phyloP scores from a whole-genome alignment of 225 moss, liverwort and hornwort species.

The Bryum argenteum region DNA sequence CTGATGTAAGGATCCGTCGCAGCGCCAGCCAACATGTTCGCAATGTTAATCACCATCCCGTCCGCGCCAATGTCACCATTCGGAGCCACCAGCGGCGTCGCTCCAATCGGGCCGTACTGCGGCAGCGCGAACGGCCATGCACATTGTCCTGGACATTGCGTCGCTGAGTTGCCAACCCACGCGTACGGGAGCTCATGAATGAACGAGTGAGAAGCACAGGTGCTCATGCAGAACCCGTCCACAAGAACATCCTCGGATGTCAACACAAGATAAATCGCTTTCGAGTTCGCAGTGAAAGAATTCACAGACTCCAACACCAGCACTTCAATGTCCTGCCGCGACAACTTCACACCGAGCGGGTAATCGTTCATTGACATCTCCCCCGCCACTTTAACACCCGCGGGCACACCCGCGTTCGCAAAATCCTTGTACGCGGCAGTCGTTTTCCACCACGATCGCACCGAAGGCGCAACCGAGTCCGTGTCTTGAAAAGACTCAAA shows the following conservation, averaged over 20 bases:
- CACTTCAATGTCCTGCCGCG: constrained; percentile 55
- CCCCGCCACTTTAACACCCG: constrained; percentile 44
- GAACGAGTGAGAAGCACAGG: constrained; percentile 71
- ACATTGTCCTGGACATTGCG: constrained; percentile 77
- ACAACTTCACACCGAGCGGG: constrained; percentile 49
- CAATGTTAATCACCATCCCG: constrained; percentile 85
- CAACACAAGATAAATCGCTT: constrained; percentile 64
- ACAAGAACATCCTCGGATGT: constrained; percentile 65
- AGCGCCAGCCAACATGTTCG: constrained; percentile 62
- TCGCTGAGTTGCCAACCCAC: constrained; percentile 74
- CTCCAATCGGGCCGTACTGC: constrained; percentile 47
- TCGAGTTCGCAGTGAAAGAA: constrained; percentile 48
- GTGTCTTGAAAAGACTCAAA: constrained; percentile 63
- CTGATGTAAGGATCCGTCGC: constrained; percentile 78
- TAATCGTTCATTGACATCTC: constrained; percentile 41
- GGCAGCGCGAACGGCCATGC: constrained; percentile 77
- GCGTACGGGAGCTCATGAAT: constrained; percentile 72
- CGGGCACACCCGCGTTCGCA: constrained; percentile 39
- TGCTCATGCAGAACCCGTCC: constrained; percentile 69
- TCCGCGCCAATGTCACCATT: constrained; percentile 76
- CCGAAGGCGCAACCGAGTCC: constrained; percentile 38
- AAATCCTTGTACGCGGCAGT: constrained; percentile 73
- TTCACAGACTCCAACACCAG: constrained; percentile 48
- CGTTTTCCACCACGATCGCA: constrained; percentile 80
- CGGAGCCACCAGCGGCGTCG: constrained; percentile 48